Base-by-base conservation (phyloP, 2,329 filamentous ascomycete species). In the Metarhizium guizhouense region DNA sequence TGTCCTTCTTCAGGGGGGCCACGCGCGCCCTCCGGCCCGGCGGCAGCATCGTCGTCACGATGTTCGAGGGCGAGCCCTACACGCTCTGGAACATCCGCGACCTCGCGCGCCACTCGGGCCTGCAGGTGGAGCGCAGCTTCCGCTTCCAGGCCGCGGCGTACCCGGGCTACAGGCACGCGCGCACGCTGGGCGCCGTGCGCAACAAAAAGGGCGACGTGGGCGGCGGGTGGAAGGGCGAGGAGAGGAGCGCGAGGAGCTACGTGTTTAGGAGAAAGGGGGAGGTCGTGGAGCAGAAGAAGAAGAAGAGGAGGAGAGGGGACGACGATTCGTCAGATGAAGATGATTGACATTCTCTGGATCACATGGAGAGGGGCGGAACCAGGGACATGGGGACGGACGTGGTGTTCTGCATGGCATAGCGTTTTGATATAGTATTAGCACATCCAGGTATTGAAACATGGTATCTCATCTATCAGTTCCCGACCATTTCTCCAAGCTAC, bases 41-140 rank as follows among this genome's bases (percentile, higher is more conserved):
- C 6, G 85, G 84, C 40, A 68, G 81, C 63, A 84, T 96, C 54
- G 72, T 96, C 53, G 84, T 97, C 25, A 95, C 91, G 0, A 74
- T 97, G 10, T 99, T 99, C 69, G 93, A 96, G 70, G 88, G 88
- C 57, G 87, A 95, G 70, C 94, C 94, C 0, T 99, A 99, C 69
- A 93, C 90, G 2, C 79, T 96, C 1, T 99, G 94, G 94, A 96
- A 97, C 73, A 80, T 97, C 30, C 82, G 86, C 40, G 93, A 96
- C 73, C 76, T 99, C 32, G 94, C 83, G 2, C 80, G 93, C 6
- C 90, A 96, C 68, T 78, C 79, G 4, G 88, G 87, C 5, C 73
- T 93, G 52, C 80, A 82, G 64, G 86, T 91, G 40, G 77, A 84
- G 62, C 75, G 80, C 64, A 90, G 86, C 68, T 92, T 88, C 67